Evolutionary conservation across 2,329 filamentous ascomycete species (phyloP).

Genomic region (Ustulina deusta): DNA sequence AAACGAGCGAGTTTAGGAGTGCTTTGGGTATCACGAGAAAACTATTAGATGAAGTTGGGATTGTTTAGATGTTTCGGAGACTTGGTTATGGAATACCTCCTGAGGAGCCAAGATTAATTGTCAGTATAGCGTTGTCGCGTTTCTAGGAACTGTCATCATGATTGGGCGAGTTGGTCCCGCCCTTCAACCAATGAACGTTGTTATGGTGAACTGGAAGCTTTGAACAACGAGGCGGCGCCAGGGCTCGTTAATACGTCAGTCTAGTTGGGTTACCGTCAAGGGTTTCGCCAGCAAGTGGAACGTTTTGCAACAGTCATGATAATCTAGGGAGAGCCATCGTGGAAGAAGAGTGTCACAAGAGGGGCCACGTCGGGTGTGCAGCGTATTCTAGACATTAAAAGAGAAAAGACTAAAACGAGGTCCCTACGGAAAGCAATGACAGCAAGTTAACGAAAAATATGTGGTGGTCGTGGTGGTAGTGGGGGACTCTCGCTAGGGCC

Average conservation of each 20-base stretch:
- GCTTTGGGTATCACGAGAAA: constrained; percentile 41
- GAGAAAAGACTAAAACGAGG: constrained; percentile 48
- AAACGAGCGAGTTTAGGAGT: constrained; percentile 41
- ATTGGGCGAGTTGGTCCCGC: constrained; percentile 55
- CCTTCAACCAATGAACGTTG: constrained; percentile 57
- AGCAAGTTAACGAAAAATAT: constrained; percentile 43
- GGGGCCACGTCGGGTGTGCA: constrained; percentile 55
- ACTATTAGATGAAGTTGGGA: constrained; percentile 41
- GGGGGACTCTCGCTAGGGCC: constrained; percentile 47
- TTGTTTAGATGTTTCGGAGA: constrained; percentile 45
- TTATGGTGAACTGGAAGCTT: constrained; percentile 47
- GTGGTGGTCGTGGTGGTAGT: constrained; percentile 47
- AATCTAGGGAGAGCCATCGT: constrained; percentile 52
- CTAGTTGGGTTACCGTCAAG: constrained; percentile 54
- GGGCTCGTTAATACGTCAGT: constrained; percentile 55
- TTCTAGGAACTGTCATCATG: constrained; percentile 58
- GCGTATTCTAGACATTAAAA: constrained; percentile 46
- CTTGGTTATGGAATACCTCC: constrained; percentile 42
- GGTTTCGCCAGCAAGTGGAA: constrained; percentile 52
- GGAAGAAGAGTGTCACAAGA: constrained; percentile 50
- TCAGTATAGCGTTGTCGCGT: constrained; percentile 58
- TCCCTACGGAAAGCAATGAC: constrained; percentile 47
- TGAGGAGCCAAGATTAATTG: constrained; percentile 49
- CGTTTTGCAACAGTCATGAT: constrained; percentile 56
- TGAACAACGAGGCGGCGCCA: constrained; percentile 50